These are phyloP conservation scores for Aphanomyces astaci DNA, from an alignment of 352 stramenopile species.

Conservation along the genomic window DNA sequence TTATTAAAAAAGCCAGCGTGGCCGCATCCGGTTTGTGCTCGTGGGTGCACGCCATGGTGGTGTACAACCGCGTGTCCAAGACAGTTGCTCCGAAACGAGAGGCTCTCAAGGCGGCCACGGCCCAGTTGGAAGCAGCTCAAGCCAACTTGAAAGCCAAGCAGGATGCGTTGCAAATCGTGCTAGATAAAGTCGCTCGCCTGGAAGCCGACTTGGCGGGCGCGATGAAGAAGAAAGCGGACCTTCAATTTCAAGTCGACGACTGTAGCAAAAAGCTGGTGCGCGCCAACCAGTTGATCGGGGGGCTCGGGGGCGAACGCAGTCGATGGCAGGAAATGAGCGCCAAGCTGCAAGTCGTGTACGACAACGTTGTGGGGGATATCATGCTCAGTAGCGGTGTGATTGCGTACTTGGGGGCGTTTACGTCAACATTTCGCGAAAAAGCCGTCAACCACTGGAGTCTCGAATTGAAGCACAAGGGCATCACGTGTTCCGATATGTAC, in stretches of 20 bases:
- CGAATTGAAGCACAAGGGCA: slow-evolving; percentile 41
- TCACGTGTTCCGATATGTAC: slow-evolving; percentile 68
- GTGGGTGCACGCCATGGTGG: slow-evolving; percentile 95
- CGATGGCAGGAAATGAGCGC: slow-evolving; percentile 88
- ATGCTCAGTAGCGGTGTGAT: slow-evolving; percentile 91
- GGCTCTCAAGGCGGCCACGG: slow-evolving; percentile 84
- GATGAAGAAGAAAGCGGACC: slow-evolving; percentile 88
- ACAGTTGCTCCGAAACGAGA: slow-evolving; percentile 90
- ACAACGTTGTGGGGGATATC: slow-evolving; percentile 91
- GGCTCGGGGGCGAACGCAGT: slow-evolving; percentile 89
- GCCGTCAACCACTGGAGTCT: slow-evolving; percentile 80
- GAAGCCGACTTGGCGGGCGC: slow-evolving; percentile 83
- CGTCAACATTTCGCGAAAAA: slow-evolving; percentile 82
- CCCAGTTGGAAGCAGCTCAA: slow-evolving; percentile 80
- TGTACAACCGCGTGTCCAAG: slow-evolving; percentile 91
- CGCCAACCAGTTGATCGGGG: slow-evolving; percentile 90
- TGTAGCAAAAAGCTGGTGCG: slow-evolving; percentile 88
- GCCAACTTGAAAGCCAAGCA: slow-evolving; percentile 84
- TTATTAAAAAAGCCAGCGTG: slow-evolving; percentile 91
- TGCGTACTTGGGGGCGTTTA: slow-evolving; percentile 91
- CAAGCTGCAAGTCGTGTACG: slow-evolving; percentile 76
- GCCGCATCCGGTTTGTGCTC: slow-evolving; percentile 91
- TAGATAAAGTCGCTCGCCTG: slow-evolving; percentile 88
- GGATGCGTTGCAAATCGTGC: slow-evolving; percentile 82
- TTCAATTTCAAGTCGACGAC: slow-evolving; percentile 88